phyloP scores from a whole-genome alignment of 805 yeast species.

The Torulaspora quercuum region DNA sequence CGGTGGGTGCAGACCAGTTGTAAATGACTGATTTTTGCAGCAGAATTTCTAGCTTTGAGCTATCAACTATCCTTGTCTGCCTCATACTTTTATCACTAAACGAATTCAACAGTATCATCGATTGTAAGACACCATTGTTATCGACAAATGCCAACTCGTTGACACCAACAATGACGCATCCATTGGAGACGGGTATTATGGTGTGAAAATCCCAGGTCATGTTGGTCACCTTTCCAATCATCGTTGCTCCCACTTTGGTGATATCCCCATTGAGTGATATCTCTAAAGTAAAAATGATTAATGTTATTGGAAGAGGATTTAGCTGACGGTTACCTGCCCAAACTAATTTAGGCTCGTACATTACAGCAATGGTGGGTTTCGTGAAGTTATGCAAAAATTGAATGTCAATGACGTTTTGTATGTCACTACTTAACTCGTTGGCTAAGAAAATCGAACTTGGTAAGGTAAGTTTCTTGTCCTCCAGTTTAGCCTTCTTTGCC shows the following conservation, averaged over 20 bases:
- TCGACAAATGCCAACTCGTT: conserved; percentile 79
- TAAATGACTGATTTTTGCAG: conserved; percentile 20
- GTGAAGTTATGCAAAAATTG: conserved; percentile 69
- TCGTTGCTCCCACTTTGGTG: conserved; percentile 46
- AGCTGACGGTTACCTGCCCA: conserved; percentile 64
- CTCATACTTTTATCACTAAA: conserved; percentile 45
- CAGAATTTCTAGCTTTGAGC: conserved; percentile 31
- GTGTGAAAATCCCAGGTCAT: conserved; percentile 73
- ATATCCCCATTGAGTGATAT: conserved; percentile 34
- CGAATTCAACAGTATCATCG: conserved; percentile 29
- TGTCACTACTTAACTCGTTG: conserved; percentile 50
- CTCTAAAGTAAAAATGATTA: conserved; percentile 49
- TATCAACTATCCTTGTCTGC: conserved; percentile 47
- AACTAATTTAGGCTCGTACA: conserved; percentile 54
- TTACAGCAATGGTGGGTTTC: conserved; percentile 76
- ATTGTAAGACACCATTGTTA: conserved; percentile 48
- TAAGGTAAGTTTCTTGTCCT: conserved; percentile 15
- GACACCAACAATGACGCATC: conserved; percentile 65
- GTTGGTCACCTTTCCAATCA: conserved; percentile 59
- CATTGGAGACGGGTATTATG: conserved; percentile 61
- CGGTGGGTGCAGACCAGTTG: conserved; percentile 16
- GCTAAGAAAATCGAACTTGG: conserved; percentile 58
- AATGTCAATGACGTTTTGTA: conserved; percentile 64
- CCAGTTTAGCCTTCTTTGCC: conserved; percentile 13
- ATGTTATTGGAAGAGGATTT: conserved; percentile 23